Percentiles rank a stretch among this genome's conserved stretches.
phyloP scores from a whole-genome alignment of 768 basidiomycete genomes.

The Pleurotus platypus region DNA sequence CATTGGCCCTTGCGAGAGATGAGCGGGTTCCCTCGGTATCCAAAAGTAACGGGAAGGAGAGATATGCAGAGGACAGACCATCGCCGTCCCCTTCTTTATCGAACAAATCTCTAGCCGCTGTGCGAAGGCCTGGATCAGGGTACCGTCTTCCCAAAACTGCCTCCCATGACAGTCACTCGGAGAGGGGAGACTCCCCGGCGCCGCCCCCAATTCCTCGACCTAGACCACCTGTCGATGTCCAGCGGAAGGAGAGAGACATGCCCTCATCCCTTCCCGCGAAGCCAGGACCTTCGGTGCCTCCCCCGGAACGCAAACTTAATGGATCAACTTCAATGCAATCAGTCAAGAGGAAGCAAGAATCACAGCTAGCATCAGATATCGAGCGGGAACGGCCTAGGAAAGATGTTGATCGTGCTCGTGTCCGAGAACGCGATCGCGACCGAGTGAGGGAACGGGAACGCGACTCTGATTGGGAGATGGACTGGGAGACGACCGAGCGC shows the following conservation, averaged over 20 bases:
- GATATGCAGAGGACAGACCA: slow-evolving; percentile 5
- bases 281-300: slow-evolving; percentile 23
- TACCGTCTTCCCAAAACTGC: slow-evolving; percentile 33
- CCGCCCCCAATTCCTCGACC: slow-evolving; percentile 13
- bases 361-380: slow-evolving; percentile 12
- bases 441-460: slow-evolving; percentile 13
- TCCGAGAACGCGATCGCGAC: slow-evolving; percentile 2
- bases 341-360: slow-evolving; percentile 14
- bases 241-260: slow-evolving; percentile 17
- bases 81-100: not conserved
- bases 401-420: slow-evolving; percentile 10
- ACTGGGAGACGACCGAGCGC: not conserved
- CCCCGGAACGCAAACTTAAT: slow-evolving; percentile 20
- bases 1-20: slow-evolving; percentile 45
- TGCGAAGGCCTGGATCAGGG: slow-evolving; percentile 43
- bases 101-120: slow-evolving; percentile 9
- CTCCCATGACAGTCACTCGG: slow-evolving; percentile 4
- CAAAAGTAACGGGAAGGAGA: slow-evolving; percentile 15
- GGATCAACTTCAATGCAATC: slow-evolving; percentile 9
- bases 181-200: slow-evolving; percentile 1
- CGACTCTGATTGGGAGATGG: slow-evolving; percentile 13
- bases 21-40: slow-evolving; percentile 32
- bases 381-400: slow-evolving; percentile 15
- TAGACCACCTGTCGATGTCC: slow-evolving; percentile 13
- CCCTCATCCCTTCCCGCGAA: slow-evolving; percentile 28